Evolutionary conservation across 257 asterid genomes (phyloP), one percentile per base, ranked within the genome.

Genomic region (Gentiana dahurica): DNA sequence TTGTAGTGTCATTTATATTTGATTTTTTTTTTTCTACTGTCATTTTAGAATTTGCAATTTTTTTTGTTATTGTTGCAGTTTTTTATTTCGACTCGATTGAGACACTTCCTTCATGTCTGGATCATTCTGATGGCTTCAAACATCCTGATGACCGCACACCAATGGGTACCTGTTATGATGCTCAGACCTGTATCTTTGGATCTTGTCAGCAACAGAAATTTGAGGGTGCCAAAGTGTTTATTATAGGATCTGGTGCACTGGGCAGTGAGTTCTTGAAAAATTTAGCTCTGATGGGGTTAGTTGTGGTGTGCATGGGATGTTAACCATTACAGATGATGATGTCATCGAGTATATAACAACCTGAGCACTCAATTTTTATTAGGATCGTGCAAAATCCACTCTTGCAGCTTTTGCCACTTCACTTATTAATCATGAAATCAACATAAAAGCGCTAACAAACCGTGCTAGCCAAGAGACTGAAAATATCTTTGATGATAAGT

Each of bases 161-260:
- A 5, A 68, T 83, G 67, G 86, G 86, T 62, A 79, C 86, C 66
- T 91, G 92, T 51, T 86, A 86, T 70, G 97, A 89, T 81, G 94
- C 95, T 61, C 97, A 89, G 73, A 83, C 86, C 53, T 86, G 94
- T 8, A 94, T 89, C 12, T 83, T 89, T 66, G 97, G 97, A 57
- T 70, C 89, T 60, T 81, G 73, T 65, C 75, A 85, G 51, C 97
- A 89, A 72, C 85, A 78, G 76, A 89, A 83, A 68, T 70, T 89
- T n/a, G 97, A 83, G 77, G 94, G 81, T 56, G 87, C 94, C 49
- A 84, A 73, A 66, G 72, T 76, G 49, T 89, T 86, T 81, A 73
- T 89, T 64, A 89, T 86, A 58, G 97, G 97, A 70, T 79, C 97
- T 68, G 97, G 97, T 72, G 97, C 97, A 35, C 79, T 89, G 55